phyloP scores from a whole-genome alignment of 495 filamentous ascomycete species.

The Astrothelium macrocarpum region DNA sequence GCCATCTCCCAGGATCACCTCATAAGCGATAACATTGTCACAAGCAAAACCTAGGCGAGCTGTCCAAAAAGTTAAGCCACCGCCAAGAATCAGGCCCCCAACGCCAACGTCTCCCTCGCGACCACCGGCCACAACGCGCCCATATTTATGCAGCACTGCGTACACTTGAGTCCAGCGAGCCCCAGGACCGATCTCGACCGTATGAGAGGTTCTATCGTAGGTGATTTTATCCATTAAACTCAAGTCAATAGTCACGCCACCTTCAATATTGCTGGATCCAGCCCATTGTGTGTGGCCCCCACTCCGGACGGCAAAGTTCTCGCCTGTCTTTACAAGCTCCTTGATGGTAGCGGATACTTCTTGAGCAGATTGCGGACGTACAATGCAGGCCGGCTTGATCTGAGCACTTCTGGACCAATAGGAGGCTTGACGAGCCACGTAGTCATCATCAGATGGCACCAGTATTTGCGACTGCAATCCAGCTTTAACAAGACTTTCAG shows the following conservation, averaged over 20 bases:
- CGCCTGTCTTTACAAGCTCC: not conserved
- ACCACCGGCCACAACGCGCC: conserved; percentile 14
- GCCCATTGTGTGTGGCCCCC: conserved; percentile 40
- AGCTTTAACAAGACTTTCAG: no score
- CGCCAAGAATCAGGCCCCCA: conserved; percentile 16
- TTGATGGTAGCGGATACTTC: not conserved
- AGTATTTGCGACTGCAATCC: conserved; percentile 7
- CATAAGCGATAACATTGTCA: conserved; percentile 27
- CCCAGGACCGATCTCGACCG: conserved; percentile 31
- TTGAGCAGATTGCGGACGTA: not conserved
- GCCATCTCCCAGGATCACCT: conserved; percentile 22
- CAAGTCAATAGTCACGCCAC: conserved; percentile 44
- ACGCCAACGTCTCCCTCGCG: conserved; percentile 18
- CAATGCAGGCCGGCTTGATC: not conserved
- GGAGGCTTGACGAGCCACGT: not conserved
- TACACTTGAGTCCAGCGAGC: conserved; percentile 17
- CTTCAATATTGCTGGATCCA: conserved; percentile 42
- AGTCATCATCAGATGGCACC: conserved; percentile 7
- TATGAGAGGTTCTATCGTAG: conserved; percentile 27
- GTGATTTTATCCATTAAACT: not conserved
- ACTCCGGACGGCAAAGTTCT: conserved; percentile 30
- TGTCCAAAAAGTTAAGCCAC: conserved; percentile 9
- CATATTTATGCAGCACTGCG: conserved; percentile 1
- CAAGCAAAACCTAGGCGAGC: not conserved
- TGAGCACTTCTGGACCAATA: conserved; percentile 9